Base-by-base conservation (phyloP, 2,329 filamentous ascomycete genomes). In the Clarireedia homoeocarpa region DNA sequence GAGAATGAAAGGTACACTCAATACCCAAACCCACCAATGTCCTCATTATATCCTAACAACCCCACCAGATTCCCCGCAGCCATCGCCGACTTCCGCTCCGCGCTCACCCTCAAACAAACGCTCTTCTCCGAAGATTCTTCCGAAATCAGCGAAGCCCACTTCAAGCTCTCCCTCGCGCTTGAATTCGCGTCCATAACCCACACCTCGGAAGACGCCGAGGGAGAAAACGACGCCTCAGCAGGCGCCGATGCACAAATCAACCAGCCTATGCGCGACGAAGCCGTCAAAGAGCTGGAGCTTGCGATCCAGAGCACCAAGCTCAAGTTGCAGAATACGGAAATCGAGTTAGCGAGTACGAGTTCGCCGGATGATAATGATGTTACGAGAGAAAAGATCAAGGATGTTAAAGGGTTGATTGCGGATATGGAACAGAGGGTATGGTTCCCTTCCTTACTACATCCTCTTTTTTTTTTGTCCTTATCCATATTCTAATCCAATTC, bases 61-160 rank as follows among this genome's bases (percentile, higher is more conserved):
- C 5, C 10, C 20, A 20, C 6, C 40, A 85, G 82, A 65, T 99
- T 96, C 69, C 78, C 82, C 44, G 86, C 89, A 63, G 92, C 94
- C n/a, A 88, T 96, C 53, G 80, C 83, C 48, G 94, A 99, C 71
- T 84, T 89, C 52, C 84, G 84, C 64, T 82, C 86, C 14, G 85
- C 91, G 1, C 81, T 97, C 49, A 81, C 81, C 42, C 82, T 95
- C 66, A 95, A 95, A 72, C 74, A 88, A 64, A 80, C 87, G 51
- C 79, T 97, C 2, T 91, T 89, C 68, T 80, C 89, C 0, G 79
- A 86, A 50, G 89, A 95, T 60, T 90, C 89, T 14, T 88, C 91
- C 64, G 80, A 95, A 51, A 81, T 97, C 56, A 92, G 94, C 44
- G 94, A 99, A 75, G 92, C 89, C 15, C 91, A 99, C 74, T 99